Base-by-base conservation (phyloP, 495 filamentous ascomycete species). In the Evansstolkia leycettana region DNA sequence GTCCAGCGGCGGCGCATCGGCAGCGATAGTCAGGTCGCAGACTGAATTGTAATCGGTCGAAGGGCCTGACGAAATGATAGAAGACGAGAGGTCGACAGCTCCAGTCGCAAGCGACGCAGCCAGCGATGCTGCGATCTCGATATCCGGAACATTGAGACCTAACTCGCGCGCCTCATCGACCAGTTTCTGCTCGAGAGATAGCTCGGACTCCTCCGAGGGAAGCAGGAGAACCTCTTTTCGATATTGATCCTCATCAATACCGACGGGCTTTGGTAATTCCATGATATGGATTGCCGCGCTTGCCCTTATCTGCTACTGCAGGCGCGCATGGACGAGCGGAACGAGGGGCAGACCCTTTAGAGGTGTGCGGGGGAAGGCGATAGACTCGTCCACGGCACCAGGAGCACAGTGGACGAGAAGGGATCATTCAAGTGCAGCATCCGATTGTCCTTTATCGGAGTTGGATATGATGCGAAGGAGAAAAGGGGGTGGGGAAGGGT, bases 71-170 rank as follows among this genome's bases (percentile, higher is more conserved):
- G 60, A 64, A 2, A 60, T 31, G 9, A 57, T 47, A 0, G 62
- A 50, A 9, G 39, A 32, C 10, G 31, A 15, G 12, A 58, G 37
- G 51, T 62, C 61, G 35, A 55, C 42, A 39, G 58, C 48, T 27
- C 56, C 60, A 8, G 56, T 57, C 27, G 55, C 49, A 27, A 58
- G 58, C 18, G 61, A 56, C n/a, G 61, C 55, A 7, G 61, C 52
- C 34, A 67, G 33, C 28, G 60, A 55, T 16, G 58, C 53, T n/a
- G 60, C 47, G 27, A 54, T 46, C 20, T 61, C 52, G 33, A 61
- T 44, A 24, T 57, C 53, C 16, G 60, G 58, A 11, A 60, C 39
- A 24, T 57, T 54, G 29, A 67, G 40, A 3, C 63, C 63, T 28
- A 67, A 48, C 19, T 55, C 38, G 36, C 43, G 53, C 16, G 63